Percentiles rank a stretch among this genome's conserved stretches.
These are phyloP conservation scores for Diplodia sapinea DNA, from an alignment of 2,329 filamentous ascomycete species.

Conservation along the genomic window DNA sequence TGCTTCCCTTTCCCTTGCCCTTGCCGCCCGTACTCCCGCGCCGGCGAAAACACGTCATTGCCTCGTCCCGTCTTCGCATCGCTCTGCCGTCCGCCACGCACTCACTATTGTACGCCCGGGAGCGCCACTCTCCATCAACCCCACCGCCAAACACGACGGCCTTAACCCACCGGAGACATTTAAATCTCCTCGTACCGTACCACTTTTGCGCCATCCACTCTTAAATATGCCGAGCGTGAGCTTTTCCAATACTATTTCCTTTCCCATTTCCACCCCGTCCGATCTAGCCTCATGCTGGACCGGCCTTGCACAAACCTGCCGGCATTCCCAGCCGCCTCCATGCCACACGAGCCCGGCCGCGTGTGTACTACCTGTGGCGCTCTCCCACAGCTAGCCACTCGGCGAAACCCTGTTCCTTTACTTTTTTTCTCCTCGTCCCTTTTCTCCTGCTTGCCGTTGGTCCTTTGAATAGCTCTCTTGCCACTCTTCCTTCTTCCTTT, in stretches of 20 bases:
- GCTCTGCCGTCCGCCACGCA: background rate
- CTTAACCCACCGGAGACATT: background rate
- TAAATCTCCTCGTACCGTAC: background rate
- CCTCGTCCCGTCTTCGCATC: background rate
- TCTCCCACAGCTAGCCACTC: background rate
- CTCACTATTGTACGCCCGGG: background rate
- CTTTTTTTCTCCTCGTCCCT: too few species aligned
- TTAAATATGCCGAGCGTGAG: constrained; percentile 13
- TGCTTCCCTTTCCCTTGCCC: background rate
- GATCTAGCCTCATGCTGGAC: background rate
- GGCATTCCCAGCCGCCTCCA: background rate
- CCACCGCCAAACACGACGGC: background rate
- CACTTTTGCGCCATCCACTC: too few species aligned
- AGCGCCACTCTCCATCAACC: background rate
- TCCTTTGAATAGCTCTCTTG: background rate
- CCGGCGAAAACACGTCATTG: background rate
- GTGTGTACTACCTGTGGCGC: background rate
- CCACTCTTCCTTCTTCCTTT: background rate
- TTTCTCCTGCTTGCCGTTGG: too few species aligned
- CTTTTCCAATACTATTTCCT: background rate
- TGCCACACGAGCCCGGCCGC: background rate
- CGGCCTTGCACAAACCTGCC: background rate
- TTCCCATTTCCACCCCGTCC: background rate
- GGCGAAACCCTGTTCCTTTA: background rate
- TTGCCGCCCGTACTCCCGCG: too few species aligned